phyloP scores from a whole-genome alignment of 2,329 filamentous ascomycete species.

The Elsinoe fawcettii region DNA sequence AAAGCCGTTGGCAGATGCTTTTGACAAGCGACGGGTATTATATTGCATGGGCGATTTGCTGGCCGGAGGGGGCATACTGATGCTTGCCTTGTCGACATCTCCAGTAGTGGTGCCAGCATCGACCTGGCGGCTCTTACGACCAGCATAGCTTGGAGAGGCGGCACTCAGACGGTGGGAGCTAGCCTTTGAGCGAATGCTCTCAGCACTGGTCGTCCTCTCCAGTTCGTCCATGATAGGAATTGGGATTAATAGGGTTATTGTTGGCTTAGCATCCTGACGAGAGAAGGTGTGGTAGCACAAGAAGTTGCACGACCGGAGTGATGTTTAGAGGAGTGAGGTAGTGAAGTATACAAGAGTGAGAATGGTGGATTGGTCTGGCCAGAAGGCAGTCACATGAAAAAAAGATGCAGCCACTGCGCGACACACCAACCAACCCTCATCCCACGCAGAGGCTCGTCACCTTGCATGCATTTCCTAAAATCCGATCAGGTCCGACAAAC shows the following conservation, averaged over 20 bases:
- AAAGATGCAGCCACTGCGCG: background rate
- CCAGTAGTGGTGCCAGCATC: slow-evolving; percentile 53
- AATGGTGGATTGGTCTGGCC: background rate
- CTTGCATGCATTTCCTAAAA: slow-evolving; percentile 1
- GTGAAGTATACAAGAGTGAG: background rate
- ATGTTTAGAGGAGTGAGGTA: background rate
- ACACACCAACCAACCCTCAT: background rate
- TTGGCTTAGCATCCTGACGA: background rate
- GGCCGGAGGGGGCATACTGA: slow-evolving; percentile 55
- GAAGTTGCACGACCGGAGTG: background rate
- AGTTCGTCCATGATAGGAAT: slow-evolving; percentile 22
- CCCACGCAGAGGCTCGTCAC: background rate
- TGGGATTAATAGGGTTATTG: slow-evolving; percentile 8
- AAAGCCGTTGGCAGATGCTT: slow-evolving; percentile 38
- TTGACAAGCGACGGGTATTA: slow-evolving; percentile 35
- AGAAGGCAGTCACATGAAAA: slow-evolving; percentile 12
- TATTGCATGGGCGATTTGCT: slow-evolving; percentile 30
- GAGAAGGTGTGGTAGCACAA: background rate
- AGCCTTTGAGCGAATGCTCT: slow-evolving; percentile 32
- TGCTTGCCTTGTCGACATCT: slow-evolving; percentile 52
- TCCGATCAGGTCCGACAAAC: background rate
- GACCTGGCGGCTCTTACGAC: slow-evolving; percentile 51
- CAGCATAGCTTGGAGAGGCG: slow-evolving; percentile 30
- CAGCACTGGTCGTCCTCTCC: slow-evolving; percentile 30
- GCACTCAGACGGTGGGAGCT: slow-evolving; percentile 41